Conservation (phyloP, 208 protist genomes). For the Angomonas ambiguus region DNA sequence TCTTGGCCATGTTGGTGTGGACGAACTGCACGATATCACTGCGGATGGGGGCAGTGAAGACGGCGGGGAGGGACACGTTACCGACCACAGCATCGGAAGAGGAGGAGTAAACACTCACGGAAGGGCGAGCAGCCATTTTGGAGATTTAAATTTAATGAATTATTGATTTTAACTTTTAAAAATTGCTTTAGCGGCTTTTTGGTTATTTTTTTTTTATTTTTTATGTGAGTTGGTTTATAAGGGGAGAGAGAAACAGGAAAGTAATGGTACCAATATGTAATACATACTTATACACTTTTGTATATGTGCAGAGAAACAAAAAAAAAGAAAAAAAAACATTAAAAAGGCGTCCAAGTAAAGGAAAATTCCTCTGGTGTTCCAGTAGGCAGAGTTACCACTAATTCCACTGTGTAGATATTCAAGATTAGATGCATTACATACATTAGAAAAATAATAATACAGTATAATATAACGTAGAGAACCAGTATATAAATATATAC, state of each 20-base stretch:
- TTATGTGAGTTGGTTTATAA: background rate
- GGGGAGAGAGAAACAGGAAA: background rate
- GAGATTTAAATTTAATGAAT: background rate
- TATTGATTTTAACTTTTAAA: background rate
- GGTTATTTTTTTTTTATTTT: background rate
- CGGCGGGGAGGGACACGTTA: conserved; percentile 67
- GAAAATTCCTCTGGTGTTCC: too few relatives aligned
- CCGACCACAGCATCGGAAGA: conserved; percentile 76
- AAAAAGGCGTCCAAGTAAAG: background rate
- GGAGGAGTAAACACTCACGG: conserved; percentile 84
- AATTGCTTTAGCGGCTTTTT: background rate
- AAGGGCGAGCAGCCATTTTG: conserved; percentile 72
- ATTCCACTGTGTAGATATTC: too few relatives aligned
- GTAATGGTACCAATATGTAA: background rate
- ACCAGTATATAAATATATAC: too few relatives aligned
- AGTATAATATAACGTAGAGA: background rate
- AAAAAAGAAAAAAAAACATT: conserved; percentile 14
- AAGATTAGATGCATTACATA: too few relatives aligned
- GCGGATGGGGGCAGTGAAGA: conserved; percentile 84
- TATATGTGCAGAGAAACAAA: conserved; percentile 7
- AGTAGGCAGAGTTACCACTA: too few relatives aligned
- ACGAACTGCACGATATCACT: conserved; percentile 91
- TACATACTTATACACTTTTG: background rate
- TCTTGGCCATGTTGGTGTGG: conserved; percentile 97
- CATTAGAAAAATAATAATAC: too few relatives aligned